A percentile compares a stretch with the other conserved stretches of the same genome.
Evolutionary conservation across 2,329 filamentous ascomycete species (phyloP).

Genomic region (Trichoderma sp.): DNA sequence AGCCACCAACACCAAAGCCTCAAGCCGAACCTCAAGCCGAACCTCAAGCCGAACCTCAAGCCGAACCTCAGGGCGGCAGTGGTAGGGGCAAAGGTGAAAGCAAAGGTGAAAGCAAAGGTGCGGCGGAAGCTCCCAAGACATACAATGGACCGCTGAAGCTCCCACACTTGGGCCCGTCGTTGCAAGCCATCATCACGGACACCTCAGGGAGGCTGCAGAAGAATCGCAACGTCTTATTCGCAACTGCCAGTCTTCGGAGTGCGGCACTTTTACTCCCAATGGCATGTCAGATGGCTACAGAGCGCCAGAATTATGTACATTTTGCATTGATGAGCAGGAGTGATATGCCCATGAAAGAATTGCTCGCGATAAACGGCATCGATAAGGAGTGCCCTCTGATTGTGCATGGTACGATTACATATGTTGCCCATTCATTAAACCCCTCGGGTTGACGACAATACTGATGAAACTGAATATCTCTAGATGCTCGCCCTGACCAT

Average conservation of each 20-base stretch:
- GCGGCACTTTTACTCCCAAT: conserved; percentile 71
- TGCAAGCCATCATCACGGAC: conserved; percentile 55
- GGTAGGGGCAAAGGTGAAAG: background rate
- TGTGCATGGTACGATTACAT: conserved; percentile 48
- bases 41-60: background rate
- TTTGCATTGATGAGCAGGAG: conserved; percentile 75
- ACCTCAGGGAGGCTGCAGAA: conserved; percentile 50
- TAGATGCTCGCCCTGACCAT: conserved; percentile 76
- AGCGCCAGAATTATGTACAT: conserved; percentile 72
- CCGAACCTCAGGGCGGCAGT: background rate
- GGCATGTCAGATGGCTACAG: conserved; percentile 79
- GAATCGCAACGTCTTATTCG: conserved; percentile 77
- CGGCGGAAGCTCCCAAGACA: background rate
- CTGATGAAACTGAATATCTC: conserved; percentile 24
- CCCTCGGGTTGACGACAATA: background rate
- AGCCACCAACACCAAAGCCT: background rate
- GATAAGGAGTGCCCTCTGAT: conserved; percentile 65
- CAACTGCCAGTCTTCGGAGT: conserved; percentile 71
- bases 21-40: background rate
- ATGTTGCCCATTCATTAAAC: background rate
- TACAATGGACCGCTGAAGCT: conserved; percentile 73
- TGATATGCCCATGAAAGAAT: conserved; percentile 64
- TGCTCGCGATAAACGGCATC: conserved; percentile 79
- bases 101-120: background rate
- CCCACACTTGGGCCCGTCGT: conserved; percentile 59